phyloP scores from a whole-genome alignment of 306 rosid species.

The Dalbergia cochinchinensis region DNA sequence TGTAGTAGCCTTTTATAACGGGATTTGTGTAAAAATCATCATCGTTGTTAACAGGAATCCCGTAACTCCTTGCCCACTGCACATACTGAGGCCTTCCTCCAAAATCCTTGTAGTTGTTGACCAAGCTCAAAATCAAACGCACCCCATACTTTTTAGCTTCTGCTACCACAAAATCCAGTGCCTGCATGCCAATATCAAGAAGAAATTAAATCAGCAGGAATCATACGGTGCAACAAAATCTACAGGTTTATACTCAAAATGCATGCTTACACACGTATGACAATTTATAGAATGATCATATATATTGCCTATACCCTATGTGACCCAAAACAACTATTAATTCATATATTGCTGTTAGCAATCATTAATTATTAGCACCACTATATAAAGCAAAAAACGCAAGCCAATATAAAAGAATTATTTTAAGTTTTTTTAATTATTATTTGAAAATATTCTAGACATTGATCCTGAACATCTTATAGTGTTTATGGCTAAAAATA shows the following conservation, averaged over 20 bases:
- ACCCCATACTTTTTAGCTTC: slow-evolving; percentile 61
- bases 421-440: no score
- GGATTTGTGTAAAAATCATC: slow-evolving; percentile 62
- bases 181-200: slow-evolving; percentile 45
- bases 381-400: no score
- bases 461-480: no score
- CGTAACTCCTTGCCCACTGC: slow-evolving; percentile 61
- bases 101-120: slow-evolving; percentile 59
- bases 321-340: neutral
- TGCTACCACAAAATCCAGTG: slow-evolving; percentile 62
- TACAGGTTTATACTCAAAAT: neutral
- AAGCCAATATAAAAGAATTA: no score
- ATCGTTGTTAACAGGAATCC: slow-evolving; percentile 44
- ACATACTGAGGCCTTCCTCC: slow-evolving; percentile 72
- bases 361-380: no score
- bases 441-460: no score
- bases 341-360: no score
- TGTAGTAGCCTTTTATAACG: slow-evolving; percentile 55
- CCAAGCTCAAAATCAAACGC: slow-evolving; percentile 57
- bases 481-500: no score
- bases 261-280: neutral
- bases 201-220: neutral
- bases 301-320: neutral
- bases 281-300: neutral
- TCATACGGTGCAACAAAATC: neutral